These are phyloP conservation scores for Lipomyces anomalus DNA, from an alignment of 805 yeast species.

Conservation along the genomic window DNA sequence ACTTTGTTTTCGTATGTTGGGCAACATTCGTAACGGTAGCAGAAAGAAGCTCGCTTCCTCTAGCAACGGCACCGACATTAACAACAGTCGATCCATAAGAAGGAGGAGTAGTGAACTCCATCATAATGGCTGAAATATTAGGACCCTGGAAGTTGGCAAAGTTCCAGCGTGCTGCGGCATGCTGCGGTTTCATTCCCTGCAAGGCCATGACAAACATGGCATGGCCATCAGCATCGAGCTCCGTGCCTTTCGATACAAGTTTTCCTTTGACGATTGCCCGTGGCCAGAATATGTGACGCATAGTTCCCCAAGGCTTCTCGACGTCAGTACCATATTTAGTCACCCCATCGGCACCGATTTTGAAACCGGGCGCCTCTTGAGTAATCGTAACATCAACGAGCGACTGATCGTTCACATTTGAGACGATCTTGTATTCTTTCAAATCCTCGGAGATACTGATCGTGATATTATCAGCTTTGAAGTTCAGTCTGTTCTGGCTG, in stretches of 20 bases:
- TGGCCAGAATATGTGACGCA: slow-evolving; percentile 98
- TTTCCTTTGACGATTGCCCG: slow-evolving; percentile 68
- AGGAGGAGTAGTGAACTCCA: slow-evolving; percentile 94
- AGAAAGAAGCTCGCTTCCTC: slow-evolving; percentile 55
- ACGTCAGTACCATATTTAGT: slow-evolving; percentile 82
- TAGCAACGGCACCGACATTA: slow-evolving; percentile 67
- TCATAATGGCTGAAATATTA: slow-evolving; percentile 66
- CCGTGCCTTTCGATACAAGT: slow-evolving; percentile 42
- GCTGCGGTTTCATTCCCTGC: slow-evolving; percentile 99
- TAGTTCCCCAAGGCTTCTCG: slow-evolving; percentile 89
- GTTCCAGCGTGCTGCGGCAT: slow-evolving; percentile 97
- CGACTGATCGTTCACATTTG: slow-evolving; percentile 63
- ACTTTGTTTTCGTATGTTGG: slow-evolving; percentile 48
- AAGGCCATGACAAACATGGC: slow-evolving; percentile 93
- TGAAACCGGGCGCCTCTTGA: slow-evolving; percentile 69
- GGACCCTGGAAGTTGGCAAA: slow-evolving; percentile 82
- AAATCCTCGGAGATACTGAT: slow-evolving; percentile 56
- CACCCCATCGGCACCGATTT: slow-evolving; percentile 82
- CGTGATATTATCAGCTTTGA: slow-evolving; percentile 68
- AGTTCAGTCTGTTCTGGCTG: slow-evolving; percentile 50
- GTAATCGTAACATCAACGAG: slow-evolving; percentile 62
- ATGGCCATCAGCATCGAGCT: slow-evolving; percentile 35
- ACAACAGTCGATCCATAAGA: slow-evolving; percentile 82
- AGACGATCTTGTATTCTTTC: slow-evolving; percentile 46
- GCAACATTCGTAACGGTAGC: slow-evolving; percentile 63